Evolutionary conservation across 2,329 filamentous ascomycete species (phyloP).

Genomic region (Rhynchosporium graminicola): DNA sequence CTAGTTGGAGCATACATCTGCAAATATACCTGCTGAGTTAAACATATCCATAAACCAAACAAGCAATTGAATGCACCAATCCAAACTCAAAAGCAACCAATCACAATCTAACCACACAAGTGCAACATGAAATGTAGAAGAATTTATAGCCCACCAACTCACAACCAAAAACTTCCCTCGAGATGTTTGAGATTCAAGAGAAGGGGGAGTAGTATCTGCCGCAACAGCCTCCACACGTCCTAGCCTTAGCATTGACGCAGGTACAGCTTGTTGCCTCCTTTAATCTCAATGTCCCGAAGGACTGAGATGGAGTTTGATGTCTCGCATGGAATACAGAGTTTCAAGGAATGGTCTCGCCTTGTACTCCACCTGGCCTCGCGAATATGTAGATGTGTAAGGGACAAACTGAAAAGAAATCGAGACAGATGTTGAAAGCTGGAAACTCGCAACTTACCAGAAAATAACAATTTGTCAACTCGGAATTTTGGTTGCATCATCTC

Average conservation of each 20-base stretch:
- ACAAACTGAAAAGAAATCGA: slow-evolving; percentile 1
- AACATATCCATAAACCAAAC: neutral
- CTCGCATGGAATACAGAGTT: slow-evolving; percentile 76
- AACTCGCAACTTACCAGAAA: slow-evolving; percentile 9
- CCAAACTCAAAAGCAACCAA: neutral
- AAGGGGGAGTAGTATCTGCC: slow-evolving; percentile 26
- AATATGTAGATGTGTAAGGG: slow-evolving; percentile 39
- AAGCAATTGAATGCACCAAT: neutral
- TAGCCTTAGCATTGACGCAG: slow-evolving; percentile 27
- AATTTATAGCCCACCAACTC: slow-evolving; percentile 24
- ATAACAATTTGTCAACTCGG: neutral
- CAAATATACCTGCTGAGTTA: neutral
- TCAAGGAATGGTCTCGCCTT: slow-evolving; percentile 75
- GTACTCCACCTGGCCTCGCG: slow-evolving; percentile 75
- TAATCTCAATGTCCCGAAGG: neutral
- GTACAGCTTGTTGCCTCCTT: slow-evolving; percentile 30
- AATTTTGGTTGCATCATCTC: neutral
- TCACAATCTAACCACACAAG: neutral
- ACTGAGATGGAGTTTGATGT: slow-evolving; percentile 46
- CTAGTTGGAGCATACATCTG: neutral
- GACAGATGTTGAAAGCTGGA: neutral
- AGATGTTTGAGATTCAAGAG: slow-evolving; percentile 7
- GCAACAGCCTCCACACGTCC: slow-evolving; percentile 32
- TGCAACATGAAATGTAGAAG: slow-evolving; percentile 25
- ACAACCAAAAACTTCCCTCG: slow-evolving; percentile 8